phyloP scores from a whole-genome alignment of 2,329 filamentous ascomycete genomes.

The Daldinia sp. region DNA sequence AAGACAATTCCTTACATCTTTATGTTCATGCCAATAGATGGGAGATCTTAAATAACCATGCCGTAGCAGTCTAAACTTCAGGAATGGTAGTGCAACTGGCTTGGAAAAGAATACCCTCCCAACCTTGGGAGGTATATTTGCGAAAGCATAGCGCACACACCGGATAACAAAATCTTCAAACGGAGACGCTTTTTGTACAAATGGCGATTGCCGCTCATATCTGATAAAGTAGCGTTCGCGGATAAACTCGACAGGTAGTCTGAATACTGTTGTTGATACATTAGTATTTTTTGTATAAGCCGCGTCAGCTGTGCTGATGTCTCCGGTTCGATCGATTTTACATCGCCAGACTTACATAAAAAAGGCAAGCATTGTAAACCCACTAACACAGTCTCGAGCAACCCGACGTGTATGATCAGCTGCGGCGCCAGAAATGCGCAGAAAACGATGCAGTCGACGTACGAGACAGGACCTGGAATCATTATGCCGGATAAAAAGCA shows the following conservation, averaged over 20 bases:
- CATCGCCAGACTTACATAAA: conserved; percentile 64
- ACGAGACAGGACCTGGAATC: conserved; percentile 80
- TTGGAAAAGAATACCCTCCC: conserved; percentile 84
- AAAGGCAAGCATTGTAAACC: conserved; percentile 75
- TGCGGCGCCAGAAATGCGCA: conserved; percentile 78
- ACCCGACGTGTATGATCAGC: conserved; percentile 74
- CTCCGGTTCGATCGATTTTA: neutral
- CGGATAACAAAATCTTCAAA: conserved; percentile 84
- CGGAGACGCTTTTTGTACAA: conserved; percentile 75
- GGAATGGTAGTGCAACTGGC: conserved; percentile 77
- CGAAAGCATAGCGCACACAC: conserved; percentile 83
- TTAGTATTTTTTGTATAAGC: conserved; percentile 3
- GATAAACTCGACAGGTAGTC: conserved; percentile 70
- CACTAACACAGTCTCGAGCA: conserved; percentile 69
- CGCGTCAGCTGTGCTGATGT: neutral
- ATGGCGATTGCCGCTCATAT: conserved; percentile 64
- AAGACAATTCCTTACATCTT: conserved; percentile 57
- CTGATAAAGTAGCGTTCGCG: conserved; percentile 66
- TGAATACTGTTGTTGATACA: conserved; percentile 59
- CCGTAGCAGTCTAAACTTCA: conserved; percentile 79
- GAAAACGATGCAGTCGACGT: conserved; percentile 81
- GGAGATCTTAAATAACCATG: conserved; percentile 75
- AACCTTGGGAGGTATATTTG: conserved; percentile 74
- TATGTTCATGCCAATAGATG: conserved; percentile 70
- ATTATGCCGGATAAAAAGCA: conserved; percentile 58